Conservation (phyloP, 805 yeast genomes). For the Lipomyces sp. region DNA sequence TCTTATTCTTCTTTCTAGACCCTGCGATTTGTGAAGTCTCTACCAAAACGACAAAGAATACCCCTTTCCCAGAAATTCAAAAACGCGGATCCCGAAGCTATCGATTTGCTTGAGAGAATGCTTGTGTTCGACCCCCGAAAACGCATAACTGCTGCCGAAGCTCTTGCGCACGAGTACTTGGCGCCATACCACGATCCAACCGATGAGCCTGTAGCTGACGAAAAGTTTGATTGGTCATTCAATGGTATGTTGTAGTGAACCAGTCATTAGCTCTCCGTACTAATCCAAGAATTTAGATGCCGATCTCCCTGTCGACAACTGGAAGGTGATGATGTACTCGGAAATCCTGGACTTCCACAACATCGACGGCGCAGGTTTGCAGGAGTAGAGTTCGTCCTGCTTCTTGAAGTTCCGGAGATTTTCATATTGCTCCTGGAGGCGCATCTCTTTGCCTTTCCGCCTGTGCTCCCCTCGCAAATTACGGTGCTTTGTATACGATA, state of each 20-base stretch:
- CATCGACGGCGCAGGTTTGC: constrained; percentile 46
- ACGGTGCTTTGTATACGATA: no score
- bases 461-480: no score
- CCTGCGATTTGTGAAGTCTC: constrained; percentile 83
- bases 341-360: constrained; percentile 96
- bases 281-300: constrained; percentile 64
- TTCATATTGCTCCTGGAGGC: background rate
- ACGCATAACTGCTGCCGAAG: constrained; percentile 89
- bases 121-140: constrained; percentile 91
- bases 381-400: background rate
- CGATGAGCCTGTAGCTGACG: constrained; percentile 93
- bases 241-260: constrained; percentile 51
- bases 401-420: background rate
- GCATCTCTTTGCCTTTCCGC: no score
- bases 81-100: constrained; percentile 67
- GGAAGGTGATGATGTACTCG: constrained; percentile 99
- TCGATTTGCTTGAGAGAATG: constrained; percentile 84
- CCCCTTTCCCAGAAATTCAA: constrained; percentile 81
- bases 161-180: constrained; percentile 84
- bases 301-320: constrained; percentile 93
- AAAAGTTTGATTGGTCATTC: constrained; percentile 95
- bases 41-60: constrained; percentile 90
- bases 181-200: constrained; percentile 96
- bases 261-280: no score
- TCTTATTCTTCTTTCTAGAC: constrained; percentile 42